phyloP scores from a whole-genome alignment of 352 stramenopile species.

The Phytophthora pinifolia region DNA sequence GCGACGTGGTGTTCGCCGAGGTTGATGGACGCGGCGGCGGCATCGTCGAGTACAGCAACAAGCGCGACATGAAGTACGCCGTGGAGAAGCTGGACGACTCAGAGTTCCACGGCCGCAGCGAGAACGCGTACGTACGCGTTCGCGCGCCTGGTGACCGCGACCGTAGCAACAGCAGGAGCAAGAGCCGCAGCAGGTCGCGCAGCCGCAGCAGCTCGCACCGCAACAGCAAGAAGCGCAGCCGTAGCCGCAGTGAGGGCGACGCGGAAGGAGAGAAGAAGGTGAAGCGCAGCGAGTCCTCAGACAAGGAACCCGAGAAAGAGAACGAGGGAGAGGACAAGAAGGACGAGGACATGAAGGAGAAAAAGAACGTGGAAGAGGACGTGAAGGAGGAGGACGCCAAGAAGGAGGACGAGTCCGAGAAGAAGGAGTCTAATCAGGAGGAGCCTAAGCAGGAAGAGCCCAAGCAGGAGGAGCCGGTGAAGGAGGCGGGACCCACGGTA shows the following conservation, averaged over 20 bases:
- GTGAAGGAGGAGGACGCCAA: slow-evolving; percentile 13
- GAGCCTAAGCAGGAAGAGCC: slow-evolving; percentile 14
- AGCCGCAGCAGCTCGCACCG: slow-evolving; percentile 43
- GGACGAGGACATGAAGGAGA: slow-evolving; percentile 15
- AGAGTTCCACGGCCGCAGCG: slow-evolving; percentile 54
- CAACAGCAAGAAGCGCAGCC: slow-evolving; percentile 37
- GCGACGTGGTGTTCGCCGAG: slow-evolving; percentile 68
- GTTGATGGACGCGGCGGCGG: slow-evolving; percentile 70
- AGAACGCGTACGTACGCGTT: slow-evolving; percentile 56
- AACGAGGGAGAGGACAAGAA: slow-evolving; percentile 22
- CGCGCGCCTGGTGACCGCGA: slow-evolving; percentile 23
- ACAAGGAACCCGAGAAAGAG: slow-evolving; percentile 27
- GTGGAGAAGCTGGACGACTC: slow-evolving; percentile 68
- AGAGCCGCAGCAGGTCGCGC: slow-evolving; percentile 39
- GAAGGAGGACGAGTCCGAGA: slow-evolving; percentile 11
- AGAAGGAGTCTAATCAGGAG: slow-evolving; percentile 16
- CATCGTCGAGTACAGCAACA: slow-evolving; percentile 67
- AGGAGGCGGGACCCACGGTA: slow-evolving; percentile 1
- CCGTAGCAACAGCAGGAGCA: slow-evolving; percentile 38
- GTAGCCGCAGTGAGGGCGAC: slow-evolving; percentile 36
- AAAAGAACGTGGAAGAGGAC: slow-evolving; percentile 9
- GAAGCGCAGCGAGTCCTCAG: slow-evolving; percentile 38
- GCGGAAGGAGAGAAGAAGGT: slow-evolving; percentile 34
- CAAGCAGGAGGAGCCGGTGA: slow-evolving; percentile 21
- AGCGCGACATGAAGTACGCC: slow-evolving; percentile 70